Conservation (phyloP, 2,329 filamentous ascomycete species). For the Arthrobotrys entomopaga region DNA sequence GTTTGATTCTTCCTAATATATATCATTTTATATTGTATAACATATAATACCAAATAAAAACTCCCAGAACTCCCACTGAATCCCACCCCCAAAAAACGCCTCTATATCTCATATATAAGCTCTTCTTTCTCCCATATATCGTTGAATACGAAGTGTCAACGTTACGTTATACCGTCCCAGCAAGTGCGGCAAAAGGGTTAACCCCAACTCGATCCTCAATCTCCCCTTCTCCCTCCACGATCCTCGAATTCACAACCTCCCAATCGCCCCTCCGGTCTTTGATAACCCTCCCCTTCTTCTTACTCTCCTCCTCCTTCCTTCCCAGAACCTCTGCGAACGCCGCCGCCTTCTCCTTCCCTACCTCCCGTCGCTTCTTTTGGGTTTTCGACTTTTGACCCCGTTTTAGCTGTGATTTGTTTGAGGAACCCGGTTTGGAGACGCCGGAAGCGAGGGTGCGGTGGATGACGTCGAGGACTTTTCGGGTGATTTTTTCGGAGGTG, state of each 20-base stretch:
- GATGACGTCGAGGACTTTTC: conserved; percentile 54
- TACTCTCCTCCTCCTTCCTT: conserved; percentile 41
- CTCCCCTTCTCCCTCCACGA: conserved; percentile 29
- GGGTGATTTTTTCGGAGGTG: conserved; percentile 42
- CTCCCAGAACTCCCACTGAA: no score
- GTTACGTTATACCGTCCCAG: conserved; percentile 19
- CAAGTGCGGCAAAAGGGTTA: conserved; percentile 47
- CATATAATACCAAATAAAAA: no score
- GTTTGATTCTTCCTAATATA: no score
- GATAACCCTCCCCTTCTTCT: conserved; percentile 42
- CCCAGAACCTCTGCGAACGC: conserved; percentile 38
- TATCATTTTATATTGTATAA: no score
- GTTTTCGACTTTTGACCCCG: conserved; percentile 42
- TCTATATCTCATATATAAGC: no score
- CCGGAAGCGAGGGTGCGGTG: conserved; percentile 46
- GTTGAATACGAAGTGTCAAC: no score
- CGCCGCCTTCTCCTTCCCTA: conserved; percentile 48
- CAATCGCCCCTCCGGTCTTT: conserved; percentile 46
- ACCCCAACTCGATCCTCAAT: conserved; percentile 13
- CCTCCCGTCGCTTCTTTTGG: conserved; percentile 49
- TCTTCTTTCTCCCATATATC: no score
- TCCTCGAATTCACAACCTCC: conserved; percentile 41
- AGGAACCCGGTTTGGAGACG: conserved; percentile 35
- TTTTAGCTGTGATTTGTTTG: conserved; percentile 29
- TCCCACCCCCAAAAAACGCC: no score